Evolutionary conservation across 1,284 basidiomycete species (phyloP).

Genomic region (Ceratobasidium sp.): DNA sequence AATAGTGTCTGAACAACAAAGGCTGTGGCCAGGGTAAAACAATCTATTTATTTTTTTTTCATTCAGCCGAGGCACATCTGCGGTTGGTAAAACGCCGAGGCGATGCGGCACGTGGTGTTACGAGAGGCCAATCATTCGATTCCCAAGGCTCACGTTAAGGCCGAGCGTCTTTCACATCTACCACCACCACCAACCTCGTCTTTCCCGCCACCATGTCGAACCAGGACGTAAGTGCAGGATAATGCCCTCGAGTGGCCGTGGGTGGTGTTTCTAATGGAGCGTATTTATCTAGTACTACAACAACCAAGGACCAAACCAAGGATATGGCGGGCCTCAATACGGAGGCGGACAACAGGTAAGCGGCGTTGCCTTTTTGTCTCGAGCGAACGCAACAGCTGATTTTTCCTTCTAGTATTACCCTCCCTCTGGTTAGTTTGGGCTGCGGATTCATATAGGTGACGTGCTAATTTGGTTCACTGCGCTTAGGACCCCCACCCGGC

Average conservation of each 20-base stretch:
- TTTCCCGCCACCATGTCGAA: slow-evolving; percentile 16
- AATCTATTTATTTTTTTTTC: slow-evolving; percentile 27
- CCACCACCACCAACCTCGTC: slow-evolving; percentile 1
- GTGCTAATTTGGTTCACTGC: neutral
- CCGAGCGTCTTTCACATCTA: neutral
- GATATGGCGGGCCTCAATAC: too few species aligned
- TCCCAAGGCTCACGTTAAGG: slow-evolving; percentile 32
- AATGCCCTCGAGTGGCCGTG: too few species aligned
- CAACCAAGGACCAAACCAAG: slow-evolving; percentile 11
- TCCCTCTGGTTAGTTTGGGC: slow-evolving; percentile 4
- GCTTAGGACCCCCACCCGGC: slow-evolving; percentile 23
- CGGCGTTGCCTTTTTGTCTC: too few species aligned
- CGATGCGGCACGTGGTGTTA: slow-evolving; percentile 25
- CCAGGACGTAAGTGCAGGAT: slow-evolving; percentile 17
- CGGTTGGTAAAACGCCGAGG: slow-evolving; percentile 19
- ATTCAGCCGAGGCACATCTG: slow-evolving; percentile 17
- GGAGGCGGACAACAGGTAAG: neutral
- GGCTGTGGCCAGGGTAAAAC: neutral
- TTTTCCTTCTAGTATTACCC: neutral
- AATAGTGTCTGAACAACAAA: neutral
- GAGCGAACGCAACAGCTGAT: too few species aligned
- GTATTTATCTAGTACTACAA: slow-evolving; percentile 35
- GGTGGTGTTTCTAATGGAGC: too few species aligned
- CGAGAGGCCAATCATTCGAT: slow-evolving; percentile 24
- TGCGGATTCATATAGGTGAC: neutral